Percentiles rank a stretch among this genome's conserved stretches.
phyloP scores from a whole-genome alignment of 306 rosid genomes.

The Acmispon strigosus region DNA sequence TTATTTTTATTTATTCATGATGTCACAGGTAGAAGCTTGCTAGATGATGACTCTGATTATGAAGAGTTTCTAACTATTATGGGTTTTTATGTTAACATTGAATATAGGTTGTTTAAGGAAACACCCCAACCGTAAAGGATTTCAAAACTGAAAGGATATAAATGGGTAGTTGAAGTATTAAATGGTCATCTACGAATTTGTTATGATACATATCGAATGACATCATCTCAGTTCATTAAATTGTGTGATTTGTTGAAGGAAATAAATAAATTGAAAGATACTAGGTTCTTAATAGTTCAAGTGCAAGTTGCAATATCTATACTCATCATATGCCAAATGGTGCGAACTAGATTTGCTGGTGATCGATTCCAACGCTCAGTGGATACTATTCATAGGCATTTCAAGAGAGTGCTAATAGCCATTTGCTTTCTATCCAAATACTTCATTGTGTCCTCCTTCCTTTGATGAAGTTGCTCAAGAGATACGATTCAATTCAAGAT shows the following conservation, averaged over 20 bases:
- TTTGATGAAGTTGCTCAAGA: not conserved
- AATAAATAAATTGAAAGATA: not conserved
- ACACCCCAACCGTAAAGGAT: not conserved
- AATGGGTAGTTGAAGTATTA: no score
- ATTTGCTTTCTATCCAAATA: not conserved
- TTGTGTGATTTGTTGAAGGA: not conserved
- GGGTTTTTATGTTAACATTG: no score
- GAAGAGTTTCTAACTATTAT: no score
- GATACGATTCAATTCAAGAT: not conserved
- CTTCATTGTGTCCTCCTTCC: not conserved
- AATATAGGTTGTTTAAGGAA: not conserved
- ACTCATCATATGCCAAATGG: not conserved
- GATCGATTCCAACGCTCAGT: not conserved
- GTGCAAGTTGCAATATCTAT: not conserved
- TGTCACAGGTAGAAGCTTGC: no score
- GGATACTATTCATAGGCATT: not conserved
- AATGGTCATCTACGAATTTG: not conserved
- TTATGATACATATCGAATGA: not conserved
- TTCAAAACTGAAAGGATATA: no score
- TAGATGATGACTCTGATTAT: no score
- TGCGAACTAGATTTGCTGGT: not conserved
- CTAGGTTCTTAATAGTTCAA: not conserved
- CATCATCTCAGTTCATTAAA: not conserved
- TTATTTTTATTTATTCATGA: not conserved
- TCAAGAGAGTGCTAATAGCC: not conserved